These are phyloP conservation scores for Eleusine coracana DNA, from an alignment of 176 grass and related monocot species.

Conservation along the genomic window DNA sequence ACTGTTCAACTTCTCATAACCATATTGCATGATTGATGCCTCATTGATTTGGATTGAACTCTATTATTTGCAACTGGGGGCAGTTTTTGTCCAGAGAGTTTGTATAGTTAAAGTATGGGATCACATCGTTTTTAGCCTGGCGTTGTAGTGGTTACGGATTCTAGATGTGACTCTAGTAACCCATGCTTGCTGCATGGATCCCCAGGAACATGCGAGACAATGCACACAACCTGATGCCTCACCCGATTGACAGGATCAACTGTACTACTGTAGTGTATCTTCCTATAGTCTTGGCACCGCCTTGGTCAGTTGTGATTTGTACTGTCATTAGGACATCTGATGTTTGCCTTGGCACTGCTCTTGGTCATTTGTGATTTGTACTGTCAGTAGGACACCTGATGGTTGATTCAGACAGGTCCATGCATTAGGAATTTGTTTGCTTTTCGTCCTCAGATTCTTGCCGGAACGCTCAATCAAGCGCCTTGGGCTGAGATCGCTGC, in stretches of 20 bases:
- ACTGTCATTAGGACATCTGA: no score
- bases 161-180: constrained; percentile 6
- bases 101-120: not conserved
- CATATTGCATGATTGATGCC: constrained; percentile 1
- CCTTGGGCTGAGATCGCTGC: no score
- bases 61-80: constrained; percentile 3
- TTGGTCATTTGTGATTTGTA: constrained; percentile 9
- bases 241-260: not conserved
- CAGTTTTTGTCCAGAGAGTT: not conserved
- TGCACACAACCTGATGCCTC: constrained; percentile 9
- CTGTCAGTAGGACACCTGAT: not conserved
- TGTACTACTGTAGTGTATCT: not conserved
- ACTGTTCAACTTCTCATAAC: constrained; percentile 9
- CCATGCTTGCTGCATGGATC: constrained; percentile 2
- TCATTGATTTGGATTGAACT: constrained; percentile 8
- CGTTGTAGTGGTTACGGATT: constrained; percentile 21
- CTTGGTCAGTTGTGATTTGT: no score
- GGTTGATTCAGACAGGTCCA: not conserved
- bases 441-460: no score
- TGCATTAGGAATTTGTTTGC: not conserved
- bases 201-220: not conserved
- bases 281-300: constrained; percentile 6
- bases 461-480: no score
- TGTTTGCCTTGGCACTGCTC: not conserved
- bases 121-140: constrained; percentile 9